phyloP scores from a whole-genome alignment of 2,329 filamentous ascomycete species.

The Penicillium corylophilum region DNA sequence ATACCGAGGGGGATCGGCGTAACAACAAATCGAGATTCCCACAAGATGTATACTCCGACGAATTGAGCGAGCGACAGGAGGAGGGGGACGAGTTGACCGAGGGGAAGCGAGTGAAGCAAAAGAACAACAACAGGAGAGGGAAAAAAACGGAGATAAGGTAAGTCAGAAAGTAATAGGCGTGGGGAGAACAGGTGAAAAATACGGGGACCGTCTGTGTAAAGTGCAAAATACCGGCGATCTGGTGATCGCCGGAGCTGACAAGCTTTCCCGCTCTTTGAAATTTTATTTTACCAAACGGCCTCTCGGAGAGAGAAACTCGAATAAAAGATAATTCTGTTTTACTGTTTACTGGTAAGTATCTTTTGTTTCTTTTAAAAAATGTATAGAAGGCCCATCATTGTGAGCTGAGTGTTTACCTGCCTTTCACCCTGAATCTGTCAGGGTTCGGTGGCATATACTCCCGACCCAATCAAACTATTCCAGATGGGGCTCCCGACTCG shows the following conservation, averaged over 20 bases:
- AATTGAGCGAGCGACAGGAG: constrained; percentile 20
- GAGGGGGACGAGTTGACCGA: not conserved
- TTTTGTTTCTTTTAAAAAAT: too few species aligned
- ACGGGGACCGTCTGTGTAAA: not conserved
- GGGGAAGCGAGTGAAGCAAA: not conserved
- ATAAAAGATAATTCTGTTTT: too few species aligned
- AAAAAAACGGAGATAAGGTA: constrained; percentile 7
- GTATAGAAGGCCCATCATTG: too few species aligned
- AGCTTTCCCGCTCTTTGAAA: not conserved
- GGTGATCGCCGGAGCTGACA: constrained; percentile 1
- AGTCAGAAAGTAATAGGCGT: constrained; percentile 1
- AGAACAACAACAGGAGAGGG: not conserved
- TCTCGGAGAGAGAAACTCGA: too few species aligned
- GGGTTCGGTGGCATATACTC: not conserved
- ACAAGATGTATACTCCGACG: constrained; percentile 11
- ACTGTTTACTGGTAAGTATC: too few species aligned
- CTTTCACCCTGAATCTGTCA: not conserved
- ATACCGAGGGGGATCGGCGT: not conserved
- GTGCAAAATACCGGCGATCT: constrained; percentile 7
- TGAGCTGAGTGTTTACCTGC: not conserved
- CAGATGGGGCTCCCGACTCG: not conserved
- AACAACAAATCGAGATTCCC: constrained; percentile 10
- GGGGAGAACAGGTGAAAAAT: constrained; percentile 3
- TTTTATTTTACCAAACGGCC: not conserved
- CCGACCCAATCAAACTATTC: not conserved